Evolutionary conservation across 768 basidiomycete genomes (phyloP), one percentile per base, ranked within the genome.

Genomic region (Trichaptum fuscoviolaceum): DNA sequence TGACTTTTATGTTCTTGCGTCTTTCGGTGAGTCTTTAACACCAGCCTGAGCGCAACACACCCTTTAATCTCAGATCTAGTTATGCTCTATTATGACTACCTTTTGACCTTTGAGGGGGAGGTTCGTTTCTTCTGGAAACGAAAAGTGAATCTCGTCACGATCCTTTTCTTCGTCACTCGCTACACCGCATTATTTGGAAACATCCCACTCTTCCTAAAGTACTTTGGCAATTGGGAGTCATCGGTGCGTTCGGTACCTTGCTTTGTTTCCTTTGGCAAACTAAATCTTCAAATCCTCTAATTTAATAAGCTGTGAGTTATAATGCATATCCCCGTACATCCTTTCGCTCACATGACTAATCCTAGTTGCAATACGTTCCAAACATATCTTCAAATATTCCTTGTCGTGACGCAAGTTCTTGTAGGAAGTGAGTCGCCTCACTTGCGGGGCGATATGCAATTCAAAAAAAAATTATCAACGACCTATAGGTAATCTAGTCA

Each of bases 301-400:
- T 20, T 52, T 12, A 12, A 2, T 6, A 52, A 52, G 42, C 15
- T 61, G 59, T 61, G 59, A 61, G 42, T 52, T 12, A 5, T 20
- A 24, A 34, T 61, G 17, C 30, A 61, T 61, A 18, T 25, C 15
- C 30, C 9, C 23, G 15, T 18, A 15, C 15, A 1, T 17, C 59
- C 10, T 17, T 9, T 24, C 30, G 25, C 59, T 61, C 15, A 61
- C 23, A 15, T 60, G n/a, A 15, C 59, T 18, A n/a, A n/a, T 34
- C 24, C 5, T 61, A 61, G 59, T 17, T 61, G 59, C 23, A 25
- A 34, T 17, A 17, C 30, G 3, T 34, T 61, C 23, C 59, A 61
- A 24, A 61, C 25, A 34, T 61, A 61, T 61, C 59, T 25, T 61
- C 59, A 61, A 61, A 61, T 61, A 61, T 34, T 61, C 23, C 30